These are phyloP conservation scores for Solanum ossicruentum DNA, from an alignment of 257 asterid genomes.

Conservation along the genomic window DNA sequence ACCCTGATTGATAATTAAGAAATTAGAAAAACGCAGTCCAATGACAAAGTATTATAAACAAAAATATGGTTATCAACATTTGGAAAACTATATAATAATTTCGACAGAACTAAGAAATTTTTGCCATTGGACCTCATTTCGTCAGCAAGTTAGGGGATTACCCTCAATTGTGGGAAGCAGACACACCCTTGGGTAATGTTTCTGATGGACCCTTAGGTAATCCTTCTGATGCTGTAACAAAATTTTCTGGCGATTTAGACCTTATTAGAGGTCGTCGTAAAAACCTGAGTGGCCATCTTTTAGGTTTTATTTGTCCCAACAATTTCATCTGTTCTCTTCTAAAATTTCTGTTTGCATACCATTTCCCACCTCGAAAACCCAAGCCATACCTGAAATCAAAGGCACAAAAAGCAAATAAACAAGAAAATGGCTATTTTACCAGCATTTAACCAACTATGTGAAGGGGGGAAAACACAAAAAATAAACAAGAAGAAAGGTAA, in stretches of 20 bases:
- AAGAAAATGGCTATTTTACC: neutral
- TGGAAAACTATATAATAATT: neutral
- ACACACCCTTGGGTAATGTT: neutral
- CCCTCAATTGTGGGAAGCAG: neutral
- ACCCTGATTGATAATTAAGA: neutral
- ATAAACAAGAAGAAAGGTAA: neutral
- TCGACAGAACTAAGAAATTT: neutral
- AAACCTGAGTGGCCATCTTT: constrained; percentile 54
- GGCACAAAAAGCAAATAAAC: neutral
- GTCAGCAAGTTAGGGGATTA: neutral
- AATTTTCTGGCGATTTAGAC: constrained; percentile 18
- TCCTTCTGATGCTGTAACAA: constrained; percentile 25
- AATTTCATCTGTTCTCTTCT: constrained; percentile 67
- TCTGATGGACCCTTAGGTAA: constrained; percentile 12
- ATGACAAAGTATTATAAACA: neutral
- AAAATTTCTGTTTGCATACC: constrained; percentile 48
- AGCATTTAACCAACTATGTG: neutral
- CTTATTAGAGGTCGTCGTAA: constrained; percentile 43
- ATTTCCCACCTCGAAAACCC: constrained; percentile 90
- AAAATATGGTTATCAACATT: neutral
- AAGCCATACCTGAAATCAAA: constrained; percentile 44
- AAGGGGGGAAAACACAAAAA: neutral
- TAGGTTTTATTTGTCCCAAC: constrained; percentile 52
- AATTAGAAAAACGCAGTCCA: neutral
- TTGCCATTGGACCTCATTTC: neutral